Conservation (phyloP, 192 early-diverging fungal species). For the Coemansia biformis region DNA sequence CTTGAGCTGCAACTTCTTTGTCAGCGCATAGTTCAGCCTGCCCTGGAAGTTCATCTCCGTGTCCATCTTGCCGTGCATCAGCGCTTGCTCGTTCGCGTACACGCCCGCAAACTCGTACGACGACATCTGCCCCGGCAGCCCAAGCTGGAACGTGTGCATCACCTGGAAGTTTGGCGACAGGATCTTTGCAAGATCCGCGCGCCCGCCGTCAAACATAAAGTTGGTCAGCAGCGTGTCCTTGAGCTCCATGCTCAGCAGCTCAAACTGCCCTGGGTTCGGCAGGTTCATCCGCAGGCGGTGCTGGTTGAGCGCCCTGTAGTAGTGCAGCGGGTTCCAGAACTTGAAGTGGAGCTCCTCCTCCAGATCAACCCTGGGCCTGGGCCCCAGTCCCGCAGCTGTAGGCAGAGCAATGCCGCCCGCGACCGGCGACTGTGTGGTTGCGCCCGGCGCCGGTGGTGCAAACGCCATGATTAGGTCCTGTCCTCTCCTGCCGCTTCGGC, state of each 20-base stretch:
- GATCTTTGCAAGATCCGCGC: conserved; percentile 89
- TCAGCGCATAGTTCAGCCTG: conserved; percentile 77
- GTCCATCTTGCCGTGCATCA: conserved; percentile 93
- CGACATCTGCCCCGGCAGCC: conserved; percentile 70
- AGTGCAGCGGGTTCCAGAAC: conserved; percentile 51
- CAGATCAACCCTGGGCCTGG: conserved; percentile 23
- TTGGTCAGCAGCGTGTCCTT: conserved; percentile 73
- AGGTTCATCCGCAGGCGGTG: conserved; percentile 42
- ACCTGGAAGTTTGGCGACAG: conserved; percentile 93
- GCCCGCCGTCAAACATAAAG: conserved; percentile 90
- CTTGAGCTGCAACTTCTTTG: conserved; percentile 59
- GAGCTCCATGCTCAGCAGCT: conserved; percentile 39
- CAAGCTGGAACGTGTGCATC: conserved; percentile 87
- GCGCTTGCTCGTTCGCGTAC: conserved; percentile 71
- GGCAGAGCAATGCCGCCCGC: conserved; percentile 9
- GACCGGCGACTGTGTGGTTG: conserved; percentile 9
- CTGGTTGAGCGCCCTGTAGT: conserved; percentile 45
- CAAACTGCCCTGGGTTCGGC: conserved; percentile 48
- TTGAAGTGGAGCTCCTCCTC: conserved; percentile 51
- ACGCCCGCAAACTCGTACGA: conserved; percentile 89
- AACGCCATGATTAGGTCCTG: conserved; percentile 17
- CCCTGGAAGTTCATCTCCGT: conserved; percentile 84
- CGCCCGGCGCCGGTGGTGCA: conserved; percentile 9
- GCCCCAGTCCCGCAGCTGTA: conserved; percentile 18
- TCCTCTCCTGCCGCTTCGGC: not conserved